A percentile compares a stretch with the other conserved stretches of the same genome.
These are phyloP conservation scores for Fusarium dimerum DNA, from an alignment of 2,329 filamentous ascomycete genomes.

Conservation along the genomic window DNA sequence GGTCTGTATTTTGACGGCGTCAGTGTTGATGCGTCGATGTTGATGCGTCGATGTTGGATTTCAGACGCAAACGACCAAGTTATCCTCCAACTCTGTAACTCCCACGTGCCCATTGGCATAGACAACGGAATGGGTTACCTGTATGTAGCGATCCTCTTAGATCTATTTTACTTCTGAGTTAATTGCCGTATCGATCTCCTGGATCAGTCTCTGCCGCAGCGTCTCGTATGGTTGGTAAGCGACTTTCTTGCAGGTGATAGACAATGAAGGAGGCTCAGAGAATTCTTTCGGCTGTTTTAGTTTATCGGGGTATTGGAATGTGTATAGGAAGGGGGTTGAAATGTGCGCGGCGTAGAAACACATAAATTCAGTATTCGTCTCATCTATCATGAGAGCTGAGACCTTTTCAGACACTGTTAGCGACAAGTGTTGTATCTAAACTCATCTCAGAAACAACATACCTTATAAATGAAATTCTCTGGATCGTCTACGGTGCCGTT, in stretches of 20 bases:
- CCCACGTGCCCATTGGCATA: no score
- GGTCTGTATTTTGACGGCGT: background rate
- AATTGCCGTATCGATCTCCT: constrained; percentile 2
- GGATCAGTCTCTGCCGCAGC: constrained; percentile 12
- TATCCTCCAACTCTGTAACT: no score
- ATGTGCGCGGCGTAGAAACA: constrained; percentile 22
- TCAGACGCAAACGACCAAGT: no score
- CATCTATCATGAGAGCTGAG: constrained; percentile 19
- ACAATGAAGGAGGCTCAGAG: constrained; percentile 2
- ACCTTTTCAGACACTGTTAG: constrained; percentile 7
- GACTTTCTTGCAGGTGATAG: constrained; percentile 12
- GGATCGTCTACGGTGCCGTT: background rate
- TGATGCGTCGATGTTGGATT: no score
- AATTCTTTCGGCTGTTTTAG: background rate
- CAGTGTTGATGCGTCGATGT: background rate
- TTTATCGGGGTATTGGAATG: constrained; percentile 24
- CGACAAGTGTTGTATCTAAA: background rate
- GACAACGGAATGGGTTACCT: no score
- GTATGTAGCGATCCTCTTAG: no score
- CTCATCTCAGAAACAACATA: background rate
- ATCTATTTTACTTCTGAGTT: no score
- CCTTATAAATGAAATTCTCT: constrained; percentile 15
- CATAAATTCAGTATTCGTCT: constrained; percentile 19
- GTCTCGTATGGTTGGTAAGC: constrained; percentile 19
- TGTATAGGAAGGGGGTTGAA: constrained; percentile 18